Evolutionary conservation across 2,329 filamentous ascomycete species (phyloP), one percentile per base, ranked within the genome.

Genomic region (Neopestalotiopsis clavispora): DNA sequence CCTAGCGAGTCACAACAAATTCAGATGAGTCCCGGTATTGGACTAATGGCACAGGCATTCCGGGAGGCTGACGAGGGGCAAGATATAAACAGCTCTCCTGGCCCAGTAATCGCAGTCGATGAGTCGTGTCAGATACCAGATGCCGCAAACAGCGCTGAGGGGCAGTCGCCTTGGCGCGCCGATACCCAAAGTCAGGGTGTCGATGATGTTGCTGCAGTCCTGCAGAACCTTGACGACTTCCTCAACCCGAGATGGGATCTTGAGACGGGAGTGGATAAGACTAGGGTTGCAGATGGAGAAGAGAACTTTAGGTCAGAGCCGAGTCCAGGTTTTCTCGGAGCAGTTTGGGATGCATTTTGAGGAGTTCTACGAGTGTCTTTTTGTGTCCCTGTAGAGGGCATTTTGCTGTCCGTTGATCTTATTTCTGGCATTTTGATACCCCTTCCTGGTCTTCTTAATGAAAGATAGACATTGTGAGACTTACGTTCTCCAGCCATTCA

Each of bases 31-130:
- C 82, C 83, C 6, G 74, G 74, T 0, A 71, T 84, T 17, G 80
- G 78, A 67, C 85, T 83, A 6, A 86, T 87, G 83, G 85, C 85
- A 0, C 78, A 84, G 69, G 83, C 83, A 6, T 88, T 87, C 69
- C 76, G 82, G 34, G 75, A 80, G n/a, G 85, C 83, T 5, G 85
- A 87, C 70, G 71, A 70, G 23, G 69, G 69, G 9, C 67, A 70
- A 12, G 40, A 28, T 13, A 64, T 32, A 68, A 71, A 40, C 42
- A 63, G 32, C 59, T 69, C 42, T 56, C 42, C 23, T 68, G 70
- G 68, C n/a, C 45, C 20, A 65, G 69, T 68, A 17, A 62, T 56
- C 20, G 32, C 7, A 13, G 65, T 57, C 6, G 52, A 58, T 34
- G 65, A 58, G 30, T 67, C 45, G 20, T 42, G 66, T 9, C 69